phyloP scores from a whole-genome alignment of 257 asterid genomes.

The Datura wrightii region DNA sequence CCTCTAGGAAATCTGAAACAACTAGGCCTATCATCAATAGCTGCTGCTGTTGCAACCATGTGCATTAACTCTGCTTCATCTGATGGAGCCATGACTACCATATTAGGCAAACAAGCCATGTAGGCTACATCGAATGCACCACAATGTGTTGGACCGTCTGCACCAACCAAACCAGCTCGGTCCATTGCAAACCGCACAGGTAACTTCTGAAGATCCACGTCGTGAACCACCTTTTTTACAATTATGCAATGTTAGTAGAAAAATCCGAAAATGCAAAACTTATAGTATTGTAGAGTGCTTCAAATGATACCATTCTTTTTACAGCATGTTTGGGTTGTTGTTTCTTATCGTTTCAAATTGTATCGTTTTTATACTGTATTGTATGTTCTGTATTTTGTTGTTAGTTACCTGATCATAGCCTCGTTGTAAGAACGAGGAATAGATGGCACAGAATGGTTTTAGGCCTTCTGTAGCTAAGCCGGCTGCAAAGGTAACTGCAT shows the following conservation, averaged over 20 bases:
- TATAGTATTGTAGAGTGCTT: not conserved
- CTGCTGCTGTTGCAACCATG: slow-evolving; percentile 83
- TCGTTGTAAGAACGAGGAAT: slow-evolving; percentile 77
- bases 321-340: not conserved
- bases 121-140: slow-evolving; percentile 83
- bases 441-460: slow-evolving; percentile 84
- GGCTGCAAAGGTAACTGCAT: slow-evolving; percentile 85
- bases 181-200: slow-evolving; percentile 90
- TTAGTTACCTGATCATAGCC: slow-evolving; percentile 74
- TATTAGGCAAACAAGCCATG: slow-evolving; percentile 87
- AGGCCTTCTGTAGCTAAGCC: slow-evolving; percentile 85
- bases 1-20: slow-evolving; percentile 87
- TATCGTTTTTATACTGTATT: not conserved
- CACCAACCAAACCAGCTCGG: slow-evolving; percentile 85
- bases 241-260: not conserved
- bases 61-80: slow-evolving; percentile 88
- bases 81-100: slow-evolving; percentile 89
- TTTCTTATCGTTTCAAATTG: not conserved
- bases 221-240: slow-evolving; percentile 70
- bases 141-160: slow-evolving; percentile 87
- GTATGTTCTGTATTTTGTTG: not conserved
- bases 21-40: slow-evolving; percentile 72
- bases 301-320: not conserved
- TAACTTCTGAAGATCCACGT: slow-evolving; percentile 79
- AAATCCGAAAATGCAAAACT: not conserved